These are phyloP conservation scores for Magnaporthiopsis poae DNA, from an alignment of 2,329 filamentous ascomycete species.

Conservation along the genomic window DNA sequence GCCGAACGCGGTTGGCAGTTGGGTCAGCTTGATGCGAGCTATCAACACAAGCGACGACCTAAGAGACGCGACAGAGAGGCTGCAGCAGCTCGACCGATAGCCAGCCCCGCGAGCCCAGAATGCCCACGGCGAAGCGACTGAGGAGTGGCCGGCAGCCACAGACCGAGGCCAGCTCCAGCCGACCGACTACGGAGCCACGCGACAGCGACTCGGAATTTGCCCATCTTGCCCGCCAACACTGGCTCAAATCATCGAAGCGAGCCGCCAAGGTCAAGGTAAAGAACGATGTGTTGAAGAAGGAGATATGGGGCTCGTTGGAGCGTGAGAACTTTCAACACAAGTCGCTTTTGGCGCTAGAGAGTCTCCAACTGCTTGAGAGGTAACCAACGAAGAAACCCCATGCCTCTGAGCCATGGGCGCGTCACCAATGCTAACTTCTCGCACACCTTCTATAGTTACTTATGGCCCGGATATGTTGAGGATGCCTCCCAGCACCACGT, in stretches of 20 bases:
- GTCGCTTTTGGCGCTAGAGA: constrained; percentile 74
- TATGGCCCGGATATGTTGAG: constrained; percentile 88
- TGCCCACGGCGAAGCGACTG: constrained; percentile 52
- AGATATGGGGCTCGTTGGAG: constrained; percentile 83
- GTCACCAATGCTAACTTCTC: background rate
- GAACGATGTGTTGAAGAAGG: constrained; percentile 74
- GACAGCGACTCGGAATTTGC: constrained; percentile 64
- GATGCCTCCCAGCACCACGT: constrained; percentile 88
- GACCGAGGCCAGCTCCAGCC: constrained; percentile 31
- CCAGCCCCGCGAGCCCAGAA: constrained; percentile 17
- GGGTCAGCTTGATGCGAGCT: constrained; percentile 10
- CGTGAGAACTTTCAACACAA: constrained; percentile 68
- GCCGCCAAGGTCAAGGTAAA: constrained; percentile 61
- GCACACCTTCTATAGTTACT: constrained; percentile 66
- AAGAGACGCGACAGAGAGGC: constrained; percentile 8
- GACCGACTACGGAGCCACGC: constrained; percentile 58
- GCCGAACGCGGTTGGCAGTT: background rate
- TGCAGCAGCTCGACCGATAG: background rate
- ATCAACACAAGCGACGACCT: constrained; percentile 12
- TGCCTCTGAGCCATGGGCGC: background rate
- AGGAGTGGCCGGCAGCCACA: constrained; percentile 39
- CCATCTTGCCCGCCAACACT: constrained; percentile 72
- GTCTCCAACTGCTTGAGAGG: constrained; percentile 80
- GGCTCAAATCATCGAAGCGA: constrained; percentile 60
- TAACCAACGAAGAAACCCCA: constrained; percentile 21